Evolutionary conservation across 495 filamentous ascomycete species (phyloP).

Genomic region (Podospora comata): DNA sequence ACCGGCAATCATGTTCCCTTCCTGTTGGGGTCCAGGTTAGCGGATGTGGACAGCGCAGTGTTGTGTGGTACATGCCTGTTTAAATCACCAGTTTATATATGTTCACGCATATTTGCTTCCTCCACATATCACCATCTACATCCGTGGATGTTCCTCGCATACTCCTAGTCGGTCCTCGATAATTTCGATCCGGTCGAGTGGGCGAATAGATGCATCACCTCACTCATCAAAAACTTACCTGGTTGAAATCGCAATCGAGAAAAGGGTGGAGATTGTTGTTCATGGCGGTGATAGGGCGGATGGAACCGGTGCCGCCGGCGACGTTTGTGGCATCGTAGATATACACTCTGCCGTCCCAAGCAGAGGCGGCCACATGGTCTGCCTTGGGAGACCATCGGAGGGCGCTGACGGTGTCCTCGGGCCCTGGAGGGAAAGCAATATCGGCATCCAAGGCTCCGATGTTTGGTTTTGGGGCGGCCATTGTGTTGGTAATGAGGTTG

Average conservation of each 20-base stretch:
- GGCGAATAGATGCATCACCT: conserved; percentile 6
- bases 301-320: conserved; percentile 46
- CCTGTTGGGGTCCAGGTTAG: conserved; percentile 30
- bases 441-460: conserved; percentile 72
- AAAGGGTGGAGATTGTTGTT: conserved; percentile 69
- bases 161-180: background rate
- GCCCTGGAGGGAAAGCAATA: conserved; percentile 63
- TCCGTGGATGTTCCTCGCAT: background rate
- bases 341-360: conserved; percentile 91
- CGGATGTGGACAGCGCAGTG: background rate
- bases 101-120: background rate
- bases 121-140: background rate
- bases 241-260: conserved; percentile 76
- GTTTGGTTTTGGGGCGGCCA: conserved; percentile 12
- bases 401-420: conserved; percentile 83
- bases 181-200: background rate
- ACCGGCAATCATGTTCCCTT: conserved; percentile 63
- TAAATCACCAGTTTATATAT: background rate
- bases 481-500: background rate
- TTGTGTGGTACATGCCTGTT: background rate
- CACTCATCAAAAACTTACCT: conserved; percentile 52
- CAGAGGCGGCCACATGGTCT: conserved; percentile 79
- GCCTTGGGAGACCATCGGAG: conserved; percentile 73
- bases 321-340: conserved; percentile 81
- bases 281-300: conserved; percentile 73